Percentiles rank a stretch among this genome's conserved stretches.
Evolutionary conservation across 495 filamentous ascomycete genomes (phyloP).

Genomic region (Neurospora sp.): DNA sequence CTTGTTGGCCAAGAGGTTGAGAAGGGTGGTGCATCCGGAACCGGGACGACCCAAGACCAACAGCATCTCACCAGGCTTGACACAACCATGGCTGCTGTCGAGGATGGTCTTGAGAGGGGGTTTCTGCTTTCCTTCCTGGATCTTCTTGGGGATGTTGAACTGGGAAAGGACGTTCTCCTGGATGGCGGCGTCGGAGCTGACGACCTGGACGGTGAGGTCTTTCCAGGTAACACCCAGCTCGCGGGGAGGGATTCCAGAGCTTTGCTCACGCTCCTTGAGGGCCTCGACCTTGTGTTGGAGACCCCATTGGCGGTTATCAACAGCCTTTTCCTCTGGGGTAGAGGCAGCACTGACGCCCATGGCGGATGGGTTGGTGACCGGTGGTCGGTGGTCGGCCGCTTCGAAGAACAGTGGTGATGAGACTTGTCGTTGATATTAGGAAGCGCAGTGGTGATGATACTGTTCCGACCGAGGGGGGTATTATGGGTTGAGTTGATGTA

Average conservation of each 20-base stretch:
- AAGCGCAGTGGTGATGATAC: not conserved
- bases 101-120: conserved; percentile 52
- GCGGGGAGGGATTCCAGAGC: conserved; percentile 38
- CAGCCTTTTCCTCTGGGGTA: not conserved
- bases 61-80: conserved; percentile 68
- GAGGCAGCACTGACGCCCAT: not conserved
- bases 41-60: conserved; percentile 71
- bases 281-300: conserved; percentile 36
- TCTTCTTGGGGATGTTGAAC: conserved; percentile 40
- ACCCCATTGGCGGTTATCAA: conserved; percentile 19
- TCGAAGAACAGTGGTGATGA: not conserved
- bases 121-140: conserved; percentile 36
- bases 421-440: not conserved
- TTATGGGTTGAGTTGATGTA: not conserved
- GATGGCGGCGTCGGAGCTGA: conserved; percentile 28
- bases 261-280: conserved; percentile 35
- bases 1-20: conserved; percentile 69
- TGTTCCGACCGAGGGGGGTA: not conserved
- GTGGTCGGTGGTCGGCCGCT: not conserved
- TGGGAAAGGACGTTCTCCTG: conserved; percentile 42
- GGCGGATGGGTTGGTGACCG: not conserved
- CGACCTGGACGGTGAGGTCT: conserved; percentile 48
- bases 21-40: conserved; percentile 66
- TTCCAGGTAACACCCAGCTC: conserved; percentile 52
- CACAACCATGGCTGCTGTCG: conserved; percentile 37